These are phyloP conservation scores for Arabidopsis thaliana DNA, from an alignment of 345 rosid species.

Conservation along the genomic window DNA sequence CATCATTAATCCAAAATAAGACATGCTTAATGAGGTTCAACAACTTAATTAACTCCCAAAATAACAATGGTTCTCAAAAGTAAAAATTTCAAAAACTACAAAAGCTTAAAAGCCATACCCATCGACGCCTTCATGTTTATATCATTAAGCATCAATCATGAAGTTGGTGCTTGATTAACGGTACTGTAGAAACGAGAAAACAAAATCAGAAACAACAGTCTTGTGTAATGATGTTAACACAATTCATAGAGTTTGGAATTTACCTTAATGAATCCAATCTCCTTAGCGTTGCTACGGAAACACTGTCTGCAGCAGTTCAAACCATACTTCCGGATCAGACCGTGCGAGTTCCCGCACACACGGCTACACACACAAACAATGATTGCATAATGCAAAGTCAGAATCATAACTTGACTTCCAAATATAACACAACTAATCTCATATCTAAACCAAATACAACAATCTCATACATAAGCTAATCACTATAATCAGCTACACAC, in stretches of 20 bases:
- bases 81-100: conserved; percentile 6
- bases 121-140: neutral
- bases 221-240: too few relatives aligned
- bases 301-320: conserved; percentile 46
- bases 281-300: conserved; percentile 45
- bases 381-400: neutral
- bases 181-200: conserved; percentile 24
- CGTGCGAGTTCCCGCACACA: conserved; percentile 49
- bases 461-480: neutral
- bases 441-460: neutral
- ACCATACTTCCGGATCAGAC: conserved; percentile 48
- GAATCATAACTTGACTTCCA: neutral
- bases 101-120: neutral
- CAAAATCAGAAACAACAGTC: neutral
- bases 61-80: neutral
- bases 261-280: conserved; percentile 63
- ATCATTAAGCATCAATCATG: neutral
- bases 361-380: conserved; percentile 28
- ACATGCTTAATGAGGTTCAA: conserved; percentile 17
- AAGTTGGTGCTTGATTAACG: conserved; percentile 13
- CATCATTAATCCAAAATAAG: neutral
- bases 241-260: neutral
- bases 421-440: too few relatives aligned
- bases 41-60: conserved; percentile 15
- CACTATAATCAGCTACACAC: too few relatives aligned